phyloP scores from a whole-genome alignment of 2,329 filamentous ascomycete genomes.

The Sarocladium kiliense region DNA sequence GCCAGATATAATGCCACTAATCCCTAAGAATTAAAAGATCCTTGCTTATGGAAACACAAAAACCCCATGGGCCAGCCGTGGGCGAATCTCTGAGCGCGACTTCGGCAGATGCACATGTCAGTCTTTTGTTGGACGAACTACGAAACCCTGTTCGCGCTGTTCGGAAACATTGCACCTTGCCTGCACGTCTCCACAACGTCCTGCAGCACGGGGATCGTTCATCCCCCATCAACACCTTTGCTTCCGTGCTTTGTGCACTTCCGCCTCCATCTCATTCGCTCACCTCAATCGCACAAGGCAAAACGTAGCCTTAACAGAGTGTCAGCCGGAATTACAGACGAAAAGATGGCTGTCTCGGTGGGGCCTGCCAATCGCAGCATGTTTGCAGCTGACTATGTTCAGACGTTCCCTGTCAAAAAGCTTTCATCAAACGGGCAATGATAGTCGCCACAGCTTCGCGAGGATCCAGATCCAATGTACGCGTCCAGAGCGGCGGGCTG shows the following conservation, averaged over 20 bases:
- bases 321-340: background rate
- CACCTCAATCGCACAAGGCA: background rate
- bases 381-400: background rate
- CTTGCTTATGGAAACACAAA: background rate
- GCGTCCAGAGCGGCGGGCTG: background rate
- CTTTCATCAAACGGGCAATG: background rate
- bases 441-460: background rate
- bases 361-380: background rate
- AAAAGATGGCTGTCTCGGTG: background rate
- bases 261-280: background rate
- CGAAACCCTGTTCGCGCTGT: background rate
- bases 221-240: background rate
- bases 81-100: background rate
- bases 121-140: background rate
- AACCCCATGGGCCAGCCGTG: background rate
- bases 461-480: background rate
- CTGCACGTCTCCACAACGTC: slow-evolving; percentile 2
- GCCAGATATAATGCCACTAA: background rate
- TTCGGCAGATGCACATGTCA: slow-evolving; percentile 3
- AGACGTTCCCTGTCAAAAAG: background rate
- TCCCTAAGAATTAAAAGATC: too few species aligned
- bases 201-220: background rate
- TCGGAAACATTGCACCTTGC: background rate
- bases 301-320: background rate
- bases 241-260: background rate